These are phyloP conservation scores for Xylaria sp. DNA, from an alignment of 2,329 filamentous ascomycete species.

Conservation along the genomic window DNA sequence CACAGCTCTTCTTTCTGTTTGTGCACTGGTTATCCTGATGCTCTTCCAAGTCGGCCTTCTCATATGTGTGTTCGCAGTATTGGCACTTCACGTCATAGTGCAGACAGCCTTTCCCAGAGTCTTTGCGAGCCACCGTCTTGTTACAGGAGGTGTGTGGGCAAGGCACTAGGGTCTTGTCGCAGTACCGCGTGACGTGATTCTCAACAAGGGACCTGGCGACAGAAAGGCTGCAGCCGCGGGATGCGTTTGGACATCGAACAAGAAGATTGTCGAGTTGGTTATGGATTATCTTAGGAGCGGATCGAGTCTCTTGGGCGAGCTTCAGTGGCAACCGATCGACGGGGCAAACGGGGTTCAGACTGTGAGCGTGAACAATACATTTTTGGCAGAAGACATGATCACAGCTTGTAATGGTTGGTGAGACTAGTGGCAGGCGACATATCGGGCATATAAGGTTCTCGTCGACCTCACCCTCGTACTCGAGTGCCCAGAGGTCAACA, in stretches of 20 bases:
- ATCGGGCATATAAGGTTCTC: constrained; percentile 64
- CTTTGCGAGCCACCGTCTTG: constrained; percentile 62
- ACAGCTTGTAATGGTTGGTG: constrained; percentile 70
- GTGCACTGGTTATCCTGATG: constrained; percentile 58
- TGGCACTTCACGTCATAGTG: constrained; percentile 64
- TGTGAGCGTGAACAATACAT: constrained; percentile 62
- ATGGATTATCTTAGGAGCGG: constrained; percentile 61
- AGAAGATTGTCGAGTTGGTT: constrained; percentile 70
- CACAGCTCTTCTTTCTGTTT: constrained; percentile 61
- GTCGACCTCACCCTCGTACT: constrained; percentile 57
- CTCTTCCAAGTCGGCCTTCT: constrained; percentile 60
- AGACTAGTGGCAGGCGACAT: constrained; percentile 70
- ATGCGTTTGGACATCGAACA: constrained; percentile 67
- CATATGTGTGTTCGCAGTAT: constrained; percentile 64
- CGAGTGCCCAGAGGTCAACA: constrained; percentile 59
- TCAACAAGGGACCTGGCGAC: constrained; percentile 65
- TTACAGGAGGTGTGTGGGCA: constrained; percentile 66
- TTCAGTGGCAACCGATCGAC: constrained; percentile 64
- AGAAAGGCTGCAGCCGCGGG: constrained; percentile 61
- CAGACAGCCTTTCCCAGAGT: constrained; percentile 64
- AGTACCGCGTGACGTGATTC: constrained; percentile 67
- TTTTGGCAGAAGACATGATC: constrained; percentile 73
- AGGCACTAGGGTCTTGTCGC: constrained; percentile 65
- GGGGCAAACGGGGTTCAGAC: constrained; percentile 62
- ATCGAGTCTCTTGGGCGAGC: constrained; percentile 48